Conservation (phyloP, 345 rosid species). For the Citropsis articulata region DNA sequence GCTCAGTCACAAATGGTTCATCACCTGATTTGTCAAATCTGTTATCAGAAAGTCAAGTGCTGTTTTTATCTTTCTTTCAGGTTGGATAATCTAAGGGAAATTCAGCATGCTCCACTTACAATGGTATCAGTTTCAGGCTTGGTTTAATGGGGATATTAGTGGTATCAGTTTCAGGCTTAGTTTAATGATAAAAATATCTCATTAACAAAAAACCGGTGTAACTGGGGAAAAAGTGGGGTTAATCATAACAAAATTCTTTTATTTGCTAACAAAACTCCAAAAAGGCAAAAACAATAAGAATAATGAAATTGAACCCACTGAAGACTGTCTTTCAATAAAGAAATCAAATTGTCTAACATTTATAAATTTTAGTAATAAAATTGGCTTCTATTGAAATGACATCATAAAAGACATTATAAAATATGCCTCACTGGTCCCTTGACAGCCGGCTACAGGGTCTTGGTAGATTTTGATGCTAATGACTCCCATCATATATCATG, state of each 20-base stretch:
- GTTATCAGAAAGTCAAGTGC: constrained; percentile 17
- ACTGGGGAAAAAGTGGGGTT: too few species aligned
- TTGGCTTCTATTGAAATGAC: background rate
- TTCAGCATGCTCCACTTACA: constrained; percentile 20
- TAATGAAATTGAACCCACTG: background rate
- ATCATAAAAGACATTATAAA: background rate
- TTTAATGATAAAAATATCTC: background rate
- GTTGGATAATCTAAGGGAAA: background rate
- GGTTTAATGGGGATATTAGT: too few species aligned
- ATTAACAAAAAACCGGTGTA: too few species aligned
- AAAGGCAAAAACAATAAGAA: too few species aligned
- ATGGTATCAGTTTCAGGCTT: background rate
- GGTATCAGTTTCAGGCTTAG: background rate
- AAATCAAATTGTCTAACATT: background rate
- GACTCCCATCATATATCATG: background rate
- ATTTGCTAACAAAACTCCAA: too few species aligned
- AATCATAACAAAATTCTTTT: too few species aligned
- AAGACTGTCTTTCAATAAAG: background rate
- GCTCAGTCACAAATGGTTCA: constrained; percentile 65
- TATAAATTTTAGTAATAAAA: background rate
- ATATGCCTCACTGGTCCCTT: background rate
- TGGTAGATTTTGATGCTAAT: background rate
- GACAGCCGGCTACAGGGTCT: background rate
- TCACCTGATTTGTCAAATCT: constrained; percentile 64
- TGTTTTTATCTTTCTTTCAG: too few species aligned